Conservation (phyloP, 2,329 filamentous ascomycete species). For the Talaromyces piceae region DNA sequence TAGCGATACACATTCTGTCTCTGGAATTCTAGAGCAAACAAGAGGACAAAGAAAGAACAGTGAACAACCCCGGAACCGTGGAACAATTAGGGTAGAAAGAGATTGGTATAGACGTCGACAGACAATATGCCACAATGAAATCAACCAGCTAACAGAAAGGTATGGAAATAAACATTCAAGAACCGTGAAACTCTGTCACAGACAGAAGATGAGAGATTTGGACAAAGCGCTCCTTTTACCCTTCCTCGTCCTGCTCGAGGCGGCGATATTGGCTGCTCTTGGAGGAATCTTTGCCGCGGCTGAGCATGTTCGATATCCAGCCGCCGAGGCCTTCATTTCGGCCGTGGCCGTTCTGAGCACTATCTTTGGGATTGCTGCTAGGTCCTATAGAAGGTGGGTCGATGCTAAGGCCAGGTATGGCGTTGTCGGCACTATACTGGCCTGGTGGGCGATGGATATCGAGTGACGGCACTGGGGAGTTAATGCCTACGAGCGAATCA, state of each 20-base stretch:
- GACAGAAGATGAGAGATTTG: neutral
- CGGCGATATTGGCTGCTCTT: conserved; percentile 38
- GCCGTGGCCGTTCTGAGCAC: conserved; percentile 23
- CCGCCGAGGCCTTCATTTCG: conserved; percentile 54
- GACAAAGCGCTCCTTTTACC: conserved; percentile 11
- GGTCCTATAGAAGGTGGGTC: conserved; percentile 62
- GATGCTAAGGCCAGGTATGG: conserved; percentile 74
- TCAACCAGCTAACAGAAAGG: neutral
- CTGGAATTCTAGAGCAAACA: neutral
- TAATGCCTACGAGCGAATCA: conserved; percentile 69
- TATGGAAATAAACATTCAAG: neutral
- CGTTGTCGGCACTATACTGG: conserved; percentile 52
- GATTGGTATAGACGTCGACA: neutral
- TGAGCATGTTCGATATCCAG: conserved; percentile 63
- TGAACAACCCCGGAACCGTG: neutral
- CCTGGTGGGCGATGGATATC: conserved; percentile 51
- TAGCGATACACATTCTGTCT: neutral
- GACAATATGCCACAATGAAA: neutral
- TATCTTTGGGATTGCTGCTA: conserved; percentile 42
- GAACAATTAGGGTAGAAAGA: neutral
- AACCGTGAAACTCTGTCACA: neutral
- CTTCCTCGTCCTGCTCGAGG: conserved; percentile 39
- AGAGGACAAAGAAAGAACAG: neutral
- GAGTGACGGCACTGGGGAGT: conserved; percentile 73
- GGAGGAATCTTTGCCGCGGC: conserved; percentile 36